These are phyloP conservation scores for Orobanche coerulescens DNA, from an alignment of 257 asterid genomes.

Conservation along the genomic window DNA sequence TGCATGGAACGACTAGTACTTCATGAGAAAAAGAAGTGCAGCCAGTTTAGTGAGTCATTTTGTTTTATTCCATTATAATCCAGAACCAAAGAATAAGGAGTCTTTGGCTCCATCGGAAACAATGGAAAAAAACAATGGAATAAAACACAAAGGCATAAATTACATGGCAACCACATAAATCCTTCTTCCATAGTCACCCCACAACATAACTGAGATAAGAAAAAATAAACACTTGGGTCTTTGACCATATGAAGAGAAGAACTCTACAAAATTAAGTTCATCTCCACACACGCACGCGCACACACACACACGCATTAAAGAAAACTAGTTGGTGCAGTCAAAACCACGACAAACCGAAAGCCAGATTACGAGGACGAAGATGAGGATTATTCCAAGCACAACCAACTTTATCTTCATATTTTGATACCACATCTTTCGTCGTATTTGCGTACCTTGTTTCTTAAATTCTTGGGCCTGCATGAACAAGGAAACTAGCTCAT, in stretches of 20 bases:
- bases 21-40: too few relatives aligned
- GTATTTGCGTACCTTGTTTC: slow-evolving; percentile 45
- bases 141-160: slow-evolving; percentile 17
- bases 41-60: too few relatives aligned
- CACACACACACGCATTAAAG: too few relatives aligned
- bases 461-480: slow-evolving; percentile 61
- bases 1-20: too few relatives aligned
- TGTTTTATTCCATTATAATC: too few relatives aligned
- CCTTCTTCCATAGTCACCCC: background rate
- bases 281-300: too few relatives aligned
- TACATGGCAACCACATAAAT: slow-evolving; percentile 9
- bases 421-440: slow-evolving; percentile 86
- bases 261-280: slow-evolving; percentile 14
- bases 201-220: background rate
- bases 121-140: too few relatives aligned
- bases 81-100: too few relatives aligned
- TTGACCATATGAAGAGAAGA: background rate
- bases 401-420: slow-evolving; percentile 80
- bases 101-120: too few relatives aligned
- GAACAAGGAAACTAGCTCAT: slow-evolving; percentile 4
- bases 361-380: slow-evolving; percentile 62
- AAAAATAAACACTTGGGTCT: background rate
- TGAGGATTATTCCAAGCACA: slow-evolving; percentile 59
- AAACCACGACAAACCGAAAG: slow-evolving; percentile 71
- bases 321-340: slow-evolving; percentile 51